phyloP scores from a whole-genome alignment of 164 flowering plant species.

The Annona squamosa region DNA sequence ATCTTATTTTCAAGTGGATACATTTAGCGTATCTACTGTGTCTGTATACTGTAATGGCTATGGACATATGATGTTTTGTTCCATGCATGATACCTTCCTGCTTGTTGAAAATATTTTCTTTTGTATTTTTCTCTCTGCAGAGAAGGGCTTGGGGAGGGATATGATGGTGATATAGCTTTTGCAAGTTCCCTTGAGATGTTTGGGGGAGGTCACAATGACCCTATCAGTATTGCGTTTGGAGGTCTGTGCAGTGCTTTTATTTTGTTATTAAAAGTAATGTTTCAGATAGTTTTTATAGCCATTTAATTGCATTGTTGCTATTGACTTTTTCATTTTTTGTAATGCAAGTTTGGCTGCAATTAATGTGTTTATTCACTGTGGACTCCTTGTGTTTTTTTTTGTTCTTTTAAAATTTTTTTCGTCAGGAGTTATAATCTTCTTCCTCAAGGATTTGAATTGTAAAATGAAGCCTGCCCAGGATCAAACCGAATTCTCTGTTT shows the following conservation, averaged over 20 bases:
- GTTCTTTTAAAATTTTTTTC: too few species aligned
- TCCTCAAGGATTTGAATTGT: too few species aligned
- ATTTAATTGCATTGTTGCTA: not conserved
- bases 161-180: conserved; percentile 90
- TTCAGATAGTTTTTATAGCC: not conserved
- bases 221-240: conserved; percentile 92
- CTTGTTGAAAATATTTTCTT: conserved; percentile 1
- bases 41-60: too few species aligned
- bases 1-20: too few species aligned
- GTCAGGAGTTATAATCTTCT: not conserved
- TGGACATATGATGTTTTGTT: not conserved
- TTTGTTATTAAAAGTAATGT: not conserved
- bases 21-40: too few species aligned
- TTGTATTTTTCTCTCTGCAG: conserved; percentile 32
- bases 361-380: not conserved
- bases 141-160: conserved; percentile 95
- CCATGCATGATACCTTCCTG: not conserved
- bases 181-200: conserved; percentile 87
- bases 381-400: not conserved
- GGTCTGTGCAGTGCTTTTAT: conserved; percentile 33
- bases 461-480: too few species aligned
- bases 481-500: too few species aligned
- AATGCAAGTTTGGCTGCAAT: not conserved
- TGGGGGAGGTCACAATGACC: conserved; percentile 88
- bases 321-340: not conserved